phyloP scores from a whole-genome alignment of 805 yeast species.

The Kuraishia borneana region DNA sequence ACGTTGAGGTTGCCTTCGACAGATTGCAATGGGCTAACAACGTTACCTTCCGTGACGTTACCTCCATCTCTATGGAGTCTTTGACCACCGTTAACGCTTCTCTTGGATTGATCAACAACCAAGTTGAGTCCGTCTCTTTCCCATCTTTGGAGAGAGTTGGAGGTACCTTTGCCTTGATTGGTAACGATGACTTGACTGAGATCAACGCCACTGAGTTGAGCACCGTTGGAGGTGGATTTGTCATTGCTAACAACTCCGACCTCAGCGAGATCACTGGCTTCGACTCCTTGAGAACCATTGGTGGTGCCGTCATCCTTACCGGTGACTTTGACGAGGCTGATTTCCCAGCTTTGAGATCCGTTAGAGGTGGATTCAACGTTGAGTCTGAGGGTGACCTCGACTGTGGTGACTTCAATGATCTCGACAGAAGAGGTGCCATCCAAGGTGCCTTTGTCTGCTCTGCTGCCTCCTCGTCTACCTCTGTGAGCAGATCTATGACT shows the following conservation, averaged over 20 bases:
- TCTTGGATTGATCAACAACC: constrained; percentile 67
- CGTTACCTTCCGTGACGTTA: constrained; percentile 73
- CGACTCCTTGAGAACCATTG: constrained; percentile 59
- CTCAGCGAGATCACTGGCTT: constrained; percentile 62
- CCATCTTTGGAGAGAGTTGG: constrained; percentile 55
- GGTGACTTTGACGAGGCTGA: constrained; percentile 80
- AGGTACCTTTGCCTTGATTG: constrained; percentile 64
- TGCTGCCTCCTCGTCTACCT: constrained; percentile 44
- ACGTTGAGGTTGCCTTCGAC: constrained; percentile 59
- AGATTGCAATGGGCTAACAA: constrained; percentile 77
- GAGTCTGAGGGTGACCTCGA: constrained; percentile 68
- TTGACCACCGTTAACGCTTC: constrained; percentile 72
- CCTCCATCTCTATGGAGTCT: constrained; percentile 58
- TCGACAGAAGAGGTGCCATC: constrained; percentile 71
- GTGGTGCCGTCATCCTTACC: constrained; percentile 76
- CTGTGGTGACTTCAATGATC: constrained; percentile 64
- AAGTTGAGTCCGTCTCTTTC: constrained; percentile 44
- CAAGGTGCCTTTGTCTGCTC: constrained; percentile 80
- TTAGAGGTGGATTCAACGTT: constrained; percentile 86
- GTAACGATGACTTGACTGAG: constrained; percentile 63
- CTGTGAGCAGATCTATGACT: constrained; percentile 23
- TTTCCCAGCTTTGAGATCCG: constrained; percentile 61
- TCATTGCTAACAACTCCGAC: constrained; percentile 72
- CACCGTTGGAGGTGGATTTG: constrained; percentile 87
- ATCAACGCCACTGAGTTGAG: constrained; percentile 62